A percentile compares a stretch with the other conserved stretches of the same genome.
Evolutionary conservation across 208 protist species (phyloP).

Genomic region (Tritrichomonas musculus): DNA sequence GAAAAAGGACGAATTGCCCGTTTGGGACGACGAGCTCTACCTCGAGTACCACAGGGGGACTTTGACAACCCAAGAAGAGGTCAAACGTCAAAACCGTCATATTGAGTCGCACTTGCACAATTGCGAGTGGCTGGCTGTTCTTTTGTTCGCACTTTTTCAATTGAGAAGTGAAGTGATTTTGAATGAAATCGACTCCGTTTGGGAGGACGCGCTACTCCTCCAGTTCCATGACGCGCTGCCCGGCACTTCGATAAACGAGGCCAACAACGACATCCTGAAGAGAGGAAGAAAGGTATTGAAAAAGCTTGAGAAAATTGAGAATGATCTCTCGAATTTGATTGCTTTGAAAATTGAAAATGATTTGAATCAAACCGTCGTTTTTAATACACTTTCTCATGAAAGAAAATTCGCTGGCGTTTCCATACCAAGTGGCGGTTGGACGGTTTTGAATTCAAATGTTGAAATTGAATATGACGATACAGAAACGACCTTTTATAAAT

Average conservation of each 20-base stretch:
- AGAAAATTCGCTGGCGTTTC: not conserved
- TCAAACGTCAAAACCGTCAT: constrained; percentile 22
- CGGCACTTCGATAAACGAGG: not conserved
- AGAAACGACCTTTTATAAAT: too few species aligned
- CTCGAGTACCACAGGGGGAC: constrained; percentile 40
- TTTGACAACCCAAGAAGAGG: constrained; percentile 26
- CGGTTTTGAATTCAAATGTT: not conserved
- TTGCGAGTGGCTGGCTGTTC: constrained; percentile 9
- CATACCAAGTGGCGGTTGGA: not conserved
- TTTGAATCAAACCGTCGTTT: not conserved
- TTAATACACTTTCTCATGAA: not conserved
- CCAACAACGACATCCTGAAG: not conserved
- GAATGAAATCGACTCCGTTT: not conserved
- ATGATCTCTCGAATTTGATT: not conserved
- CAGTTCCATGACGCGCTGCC: not conserved
- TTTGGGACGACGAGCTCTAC: constrained; percentile 25
- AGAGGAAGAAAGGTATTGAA: not conserved
- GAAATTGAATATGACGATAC: too few species aligned
- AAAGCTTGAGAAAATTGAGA: not conserved
- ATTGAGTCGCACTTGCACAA: not conserved
- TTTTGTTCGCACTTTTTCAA: too few species aligned
- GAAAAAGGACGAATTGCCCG: not conserved
- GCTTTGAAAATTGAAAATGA: not conserved
- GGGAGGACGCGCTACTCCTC: not conserved
- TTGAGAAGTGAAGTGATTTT: too few species aligned